These are phyloP conservation scores for Cyclospora cayetanensis DNA, from an alignment of 169 alveolate genomes.

Conservation along the genomic window DNA sequence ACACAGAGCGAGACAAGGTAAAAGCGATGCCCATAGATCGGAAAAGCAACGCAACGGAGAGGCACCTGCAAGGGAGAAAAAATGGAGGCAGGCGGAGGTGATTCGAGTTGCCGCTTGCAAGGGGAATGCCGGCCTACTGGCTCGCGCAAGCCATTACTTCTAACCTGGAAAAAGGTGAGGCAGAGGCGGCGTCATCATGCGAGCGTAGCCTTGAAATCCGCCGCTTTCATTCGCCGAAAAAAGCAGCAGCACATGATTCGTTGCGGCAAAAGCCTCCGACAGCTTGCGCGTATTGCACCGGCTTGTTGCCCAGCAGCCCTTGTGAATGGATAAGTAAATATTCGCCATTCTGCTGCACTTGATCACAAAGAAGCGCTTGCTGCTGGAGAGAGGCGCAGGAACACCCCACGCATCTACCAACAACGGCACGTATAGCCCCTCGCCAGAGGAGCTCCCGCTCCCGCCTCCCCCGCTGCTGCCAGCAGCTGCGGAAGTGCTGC, in stretches of 20 bases:
- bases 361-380: constrained; percentile 76
- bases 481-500: neutral
- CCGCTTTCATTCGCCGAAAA: constrained; percentile 87
- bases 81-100: no score
- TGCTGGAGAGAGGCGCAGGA: constrained; percentile 4
- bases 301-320: constrained; percentile 88
- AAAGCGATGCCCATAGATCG: neutral
- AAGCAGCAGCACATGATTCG: constrained; percentile 81
- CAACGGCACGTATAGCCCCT: constrained; percentile 17
- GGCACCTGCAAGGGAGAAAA: no score
- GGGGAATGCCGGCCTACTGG: no score
- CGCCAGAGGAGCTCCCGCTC: neutral
- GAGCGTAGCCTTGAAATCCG: constrained; percentile 86
- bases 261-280: constrained; percentile 73
- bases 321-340: constrained; percentile 79
- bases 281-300: constrained; percentile 78
- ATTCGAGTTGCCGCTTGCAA: no score
- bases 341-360: constrained; percentile 82
- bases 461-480: neutral
- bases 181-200: constrained; percentile 81
- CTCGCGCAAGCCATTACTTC: no score
- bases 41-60: no score
- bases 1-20: neutral
- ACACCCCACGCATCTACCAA: constrained; percentile 17
- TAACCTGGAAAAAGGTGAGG: constrained; percentile 74